These are phyloP conservation scores for Aureobasidium musti DNA, from an alignment of 2,329 filamentous ascomycete species.

Conservation along the genomic window DNA sequence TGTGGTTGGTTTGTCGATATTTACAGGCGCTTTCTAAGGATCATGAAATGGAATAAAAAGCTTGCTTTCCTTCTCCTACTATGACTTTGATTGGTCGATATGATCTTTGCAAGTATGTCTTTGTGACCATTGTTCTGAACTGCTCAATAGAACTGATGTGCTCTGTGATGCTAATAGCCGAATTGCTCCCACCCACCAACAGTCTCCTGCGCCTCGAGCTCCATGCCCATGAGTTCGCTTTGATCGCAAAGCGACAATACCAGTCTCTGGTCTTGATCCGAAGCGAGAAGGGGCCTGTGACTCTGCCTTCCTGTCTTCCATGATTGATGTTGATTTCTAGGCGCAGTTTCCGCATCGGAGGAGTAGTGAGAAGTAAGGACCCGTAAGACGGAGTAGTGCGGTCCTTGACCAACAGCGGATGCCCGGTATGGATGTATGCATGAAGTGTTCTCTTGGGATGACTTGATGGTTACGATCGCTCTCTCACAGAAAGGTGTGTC, in stretches of 20 bases:
- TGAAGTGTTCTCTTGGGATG: background rate
- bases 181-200: background rate
- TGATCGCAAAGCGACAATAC: background rate
- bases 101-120: background rate
- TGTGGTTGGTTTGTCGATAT: constrained; percentile 1
- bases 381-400: background rate
- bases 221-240: background rate
- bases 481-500: background rate
- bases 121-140: background rate
- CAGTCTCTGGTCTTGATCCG: background rate
- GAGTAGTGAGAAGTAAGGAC: background rate
- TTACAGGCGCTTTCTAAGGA: background rate
- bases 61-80: constrained; percentile 1
- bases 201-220: background rate
- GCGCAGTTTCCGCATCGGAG: background rate
- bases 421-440: background rate
- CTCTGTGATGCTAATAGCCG: background rate
- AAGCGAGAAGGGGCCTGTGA: too few species aligned
- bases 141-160: background rate
- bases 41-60: constrained; percentile 4
- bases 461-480: background rate
- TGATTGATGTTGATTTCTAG: background rate
- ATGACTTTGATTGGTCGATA: background rate
- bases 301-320: background rate
- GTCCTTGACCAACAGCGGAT: background rate